Evolutionary conservation across 306 rosid species (phyloP), one percentile per base, ranked within the genome.

Genomic region (Fagus sylvatica): DNA sequence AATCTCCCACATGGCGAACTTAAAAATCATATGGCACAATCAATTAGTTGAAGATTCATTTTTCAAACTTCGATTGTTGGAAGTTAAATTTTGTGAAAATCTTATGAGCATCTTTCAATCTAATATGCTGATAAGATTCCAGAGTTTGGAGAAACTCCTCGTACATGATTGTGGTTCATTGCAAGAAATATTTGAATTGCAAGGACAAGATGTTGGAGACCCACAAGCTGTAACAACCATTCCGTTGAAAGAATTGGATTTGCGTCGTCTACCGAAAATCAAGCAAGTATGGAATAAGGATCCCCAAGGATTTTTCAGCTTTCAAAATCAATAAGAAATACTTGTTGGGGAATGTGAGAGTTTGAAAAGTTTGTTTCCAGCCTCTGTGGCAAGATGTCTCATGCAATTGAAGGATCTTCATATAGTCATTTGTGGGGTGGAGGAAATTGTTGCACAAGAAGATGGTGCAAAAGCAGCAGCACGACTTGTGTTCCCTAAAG

Each of bases 271-370:
- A 7, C 59, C 73, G 22, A 79, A 62, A 2, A 40, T 85, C 66
- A 69, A 62, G 78, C 33, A 46, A 5, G 7, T 84, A 16, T 78
- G 83, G 84, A 79, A 69, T 15, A 37, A 55, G 19, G 79, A 51
- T 13, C 33, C 43, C 0, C 2, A 51, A 65, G 67, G 16, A 73
- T 74, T n/a, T 30, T 60, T 59, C 16, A 5, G 16, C 6, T 69
- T 16, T 43, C 76, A 53, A 34, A 78, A 69, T 40, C 34, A 78
- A 10, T 64, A 30, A 46, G 7, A 0, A n/a, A 16, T 82, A 40
- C 0, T 0, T 0, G 55, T 62, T 15, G 0, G 0, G 4, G 0
- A 0, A 1, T 37, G 83, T 51, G 1, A 7, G 37, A 33, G 30
- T 0, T 46, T 78, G 46, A 17, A 72, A 43, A 49, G 71, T 74